Evolutionary conservation across 2,329 filamentous ascomycete species (phyloP), one percentile per base, ranked within the genome.

Genomic region (Verticillium albo-atrum): DNA sequence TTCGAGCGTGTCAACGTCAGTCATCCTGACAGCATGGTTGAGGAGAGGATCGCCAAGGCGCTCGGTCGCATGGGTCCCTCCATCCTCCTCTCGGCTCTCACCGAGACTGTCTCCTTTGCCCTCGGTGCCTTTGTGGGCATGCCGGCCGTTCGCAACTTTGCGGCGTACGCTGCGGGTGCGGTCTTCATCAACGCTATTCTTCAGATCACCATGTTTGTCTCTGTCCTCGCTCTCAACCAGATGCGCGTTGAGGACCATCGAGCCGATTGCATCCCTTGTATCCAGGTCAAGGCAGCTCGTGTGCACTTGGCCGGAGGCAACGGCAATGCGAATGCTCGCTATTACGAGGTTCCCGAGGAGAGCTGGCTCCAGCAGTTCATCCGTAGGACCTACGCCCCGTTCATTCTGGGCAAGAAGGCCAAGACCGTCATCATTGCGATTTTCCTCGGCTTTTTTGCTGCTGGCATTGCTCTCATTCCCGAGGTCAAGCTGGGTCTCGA

Each of bases 141-240:
- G 95, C 95, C 96, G 17, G 95, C 95, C 2, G 96, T 99, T 51
- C 87, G 92, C 63, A 99, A 99, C 74, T 99, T 99, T 75, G 96
- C 95, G 17, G 88, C 94, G 3, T 99, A 99, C 71, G 95, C 95
- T 14, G 93, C 95, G 2, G 95, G 95, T 56, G 95, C 95, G 12
- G 95, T 99, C 12, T 88, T 98, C 67, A 94, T 99, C 80, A 99
- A 99, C 71, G 96, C 96, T 0, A 73, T 98, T n/a, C 79, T 99
- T 6, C 95, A 99, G 73, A 89, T 98, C 65, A 99, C 96, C 1
- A 94, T 98, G 87, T 99, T 99, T 70, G 85, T 97, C 42, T 94
- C 96, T 1, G 89, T 98, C 3, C 82, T 99, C 7, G 87, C 93
- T 2, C 82, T 97, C 60, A 99, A 99, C 70, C 95, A 99, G 75